Conservation (phyloP, 768 basidiomycete species). For the Tylopilus rubrobrunneus region DNA sequence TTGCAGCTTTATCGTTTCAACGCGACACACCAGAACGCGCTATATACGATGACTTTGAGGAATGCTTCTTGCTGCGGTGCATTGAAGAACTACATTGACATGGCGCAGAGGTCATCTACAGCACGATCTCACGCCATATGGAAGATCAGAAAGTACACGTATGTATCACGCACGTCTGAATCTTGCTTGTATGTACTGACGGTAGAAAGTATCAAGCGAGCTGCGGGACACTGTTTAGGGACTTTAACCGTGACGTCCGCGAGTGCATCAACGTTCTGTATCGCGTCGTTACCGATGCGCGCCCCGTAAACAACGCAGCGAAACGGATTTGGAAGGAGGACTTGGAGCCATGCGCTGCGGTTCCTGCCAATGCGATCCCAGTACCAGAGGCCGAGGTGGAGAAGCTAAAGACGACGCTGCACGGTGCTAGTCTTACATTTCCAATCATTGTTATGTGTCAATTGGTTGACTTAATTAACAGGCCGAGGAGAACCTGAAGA, state of each 20-base stretch:
- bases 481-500: constrained; percentile 48
- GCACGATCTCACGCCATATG: constrained; percentile 64
- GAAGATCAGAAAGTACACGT: constrained; percentile 52
- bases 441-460: neutral
- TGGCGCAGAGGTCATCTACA: constrained; percentile 55
- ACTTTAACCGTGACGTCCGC: constrained; percentile 47
- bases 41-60: constrained; percentile 42
- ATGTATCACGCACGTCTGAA: neutral
- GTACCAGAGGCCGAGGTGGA: constrained; percentile 43
- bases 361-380: constrained; percentile 61
- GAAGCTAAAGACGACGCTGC: constrained; percentile 34
- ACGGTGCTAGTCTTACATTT: constrained; percentile 26
- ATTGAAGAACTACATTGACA: constrained; percentile 51
- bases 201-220: constrained; percentile 44
- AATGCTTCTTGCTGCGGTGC: no score
- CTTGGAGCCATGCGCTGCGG: constrained; percentile 58
- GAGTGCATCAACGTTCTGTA: constrained; percentile 62
- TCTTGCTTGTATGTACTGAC: constrained; percentile 1
- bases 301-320: constrained; percentile 39
- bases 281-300: constrained; percentile 62
- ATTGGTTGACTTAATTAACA: constrained; percentile 22
- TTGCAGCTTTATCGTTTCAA: no score
- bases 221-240: constrained; percentile 42
- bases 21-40: neutral
- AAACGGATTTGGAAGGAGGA: constrained; percentile 59